Conservation (phyloP, 352 stramenopile species). For the Phytopythium boreale region DNA sequence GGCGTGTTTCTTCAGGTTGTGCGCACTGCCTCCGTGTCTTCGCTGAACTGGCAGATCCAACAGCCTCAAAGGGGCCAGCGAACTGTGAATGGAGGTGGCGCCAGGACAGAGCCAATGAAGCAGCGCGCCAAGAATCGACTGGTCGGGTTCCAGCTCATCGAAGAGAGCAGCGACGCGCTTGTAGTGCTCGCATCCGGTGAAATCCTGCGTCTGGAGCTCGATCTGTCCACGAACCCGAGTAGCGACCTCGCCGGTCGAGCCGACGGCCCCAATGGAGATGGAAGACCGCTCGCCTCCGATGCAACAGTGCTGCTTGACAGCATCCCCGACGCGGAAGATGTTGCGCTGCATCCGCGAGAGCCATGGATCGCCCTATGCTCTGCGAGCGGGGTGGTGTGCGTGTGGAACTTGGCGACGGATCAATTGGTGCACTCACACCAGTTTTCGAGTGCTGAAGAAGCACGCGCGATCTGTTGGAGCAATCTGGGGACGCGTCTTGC, state of each 20-base stretch:
- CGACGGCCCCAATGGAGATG: not conserved
- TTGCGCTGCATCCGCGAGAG: slow-evolving; percentile 40
- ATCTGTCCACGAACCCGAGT: not conserved
- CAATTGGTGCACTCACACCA: slow-evolving; percentile 16
- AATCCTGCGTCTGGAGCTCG: slow-evolving; percentile 27
- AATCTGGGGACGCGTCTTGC: slow-evolving; percentile 28
- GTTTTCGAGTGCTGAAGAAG: slow-evolving; percentile 9
- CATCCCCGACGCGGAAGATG: slow-evolving; percentile 19
- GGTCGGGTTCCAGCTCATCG: slow-evolving; percentile 12
- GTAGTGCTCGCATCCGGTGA: slow-evolving; percentile 22
- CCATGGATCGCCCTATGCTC: slow-evolving; percentile 37
- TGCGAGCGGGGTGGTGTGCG: slow-evolving; percentile 25
- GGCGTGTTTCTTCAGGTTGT: slow-evolving; percentile 32
- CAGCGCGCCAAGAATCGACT: not conserved
- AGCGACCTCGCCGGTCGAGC: not conserved
- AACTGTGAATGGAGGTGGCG: not conserved
- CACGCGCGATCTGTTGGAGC: slow-evolving; percentile 45
- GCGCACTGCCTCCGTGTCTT: slow-evolving; percentile 13
- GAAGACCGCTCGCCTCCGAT: not conserved
- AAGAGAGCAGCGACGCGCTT: slow-evolving; percentile 21
- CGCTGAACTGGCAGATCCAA: slow-evolving; percentile 9
- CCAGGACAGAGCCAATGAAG: not conserved
- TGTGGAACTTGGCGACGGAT: slow-evolving; percentile 44
- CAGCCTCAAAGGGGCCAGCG: not conserved
- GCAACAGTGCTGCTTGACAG: slow-evolving; percentile 19